Percentiles rank a stretch among this genome's conserved stretches.
Evolutionary conservation across 805 yeast species (phyloP).

Genomic region (Yamadazyma ubonensis): DNA sequence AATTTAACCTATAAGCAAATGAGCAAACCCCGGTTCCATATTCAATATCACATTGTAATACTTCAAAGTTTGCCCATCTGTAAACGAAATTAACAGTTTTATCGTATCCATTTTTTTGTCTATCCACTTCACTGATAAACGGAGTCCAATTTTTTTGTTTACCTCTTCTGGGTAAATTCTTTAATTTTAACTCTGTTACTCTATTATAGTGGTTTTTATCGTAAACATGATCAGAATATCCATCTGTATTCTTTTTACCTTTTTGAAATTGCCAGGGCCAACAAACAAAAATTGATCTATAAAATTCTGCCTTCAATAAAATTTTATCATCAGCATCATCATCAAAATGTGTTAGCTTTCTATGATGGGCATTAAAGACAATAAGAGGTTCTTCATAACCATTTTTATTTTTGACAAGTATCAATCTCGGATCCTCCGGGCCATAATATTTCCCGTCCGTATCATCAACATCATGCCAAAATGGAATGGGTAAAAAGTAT

Average conservation of each 20-base stretch:
- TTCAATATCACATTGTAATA: conserved; percentile 18
- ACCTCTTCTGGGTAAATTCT: conserved; percentile 14
- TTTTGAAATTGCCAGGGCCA: conserved; percentile 37
- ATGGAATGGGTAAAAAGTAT: conserved; percentile 31
- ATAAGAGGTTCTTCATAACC: conserved; percentile 48
- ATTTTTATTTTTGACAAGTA: conserved; percentile 30
- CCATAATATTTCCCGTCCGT: conserved; percentile 32
- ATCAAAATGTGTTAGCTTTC: conserved; percentile 16
- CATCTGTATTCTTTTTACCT: conserved; percentile 26
- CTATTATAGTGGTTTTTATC: conserved; percentile 20
- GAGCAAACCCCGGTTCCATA: conserved; percentile 17
- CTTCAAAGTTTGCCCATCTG: conserved; percentile 27
- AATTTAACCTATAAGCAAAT: conserved; percentile 12
- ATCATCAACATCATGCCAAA: conserved; percentile 27
- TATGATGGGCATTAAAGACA: conserved; percentile 37
- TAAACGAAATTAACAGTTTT: conserved; percentile 28
- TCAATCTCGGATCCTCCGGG: conserved; percentile 52
- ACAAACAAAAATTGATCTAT: conserved; percentile 31
- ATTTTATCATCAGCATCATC: conserved; percentile 16
- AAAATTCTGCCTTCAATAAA: conserved; percentile 13
- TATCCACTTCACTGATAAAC: conserved; percentile 25
- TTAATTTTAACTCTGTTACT: conserved; percentile 20
- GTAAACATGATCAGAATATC: conserved; percentile 13
- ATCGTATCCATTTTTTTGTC: conserved; percentile 20
- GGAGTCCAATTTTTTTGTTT: conserved; percentile 45